Evolutionary conservation across 192 early-diverging fungal genomes (phyloP).

Genomic region (Rhizophagus sp.): DNA sequence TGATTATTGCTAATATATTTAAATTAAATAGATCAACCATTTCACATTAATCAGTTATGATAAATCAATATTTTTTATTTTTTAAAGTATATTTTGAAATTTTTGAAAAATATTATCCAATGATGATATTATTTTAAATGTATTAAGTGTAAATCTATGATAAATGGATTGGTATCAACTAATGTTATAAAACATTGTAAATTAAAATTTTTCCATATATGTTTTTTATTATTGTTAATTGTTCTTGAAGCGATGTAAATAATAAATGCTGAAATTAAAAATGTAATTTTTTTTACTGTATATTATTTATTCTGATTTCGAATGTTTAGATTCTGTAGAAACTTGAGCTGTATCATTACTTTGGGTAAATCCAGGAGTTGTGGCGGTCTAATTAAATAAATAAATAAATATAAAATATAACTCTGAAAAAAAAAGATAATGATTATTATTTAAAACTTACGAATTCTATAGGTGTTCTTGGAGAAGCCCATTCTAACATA

Average conservation of each 20-base stretch:
- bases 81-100: too few relatives aligned
- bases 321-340: neutral
- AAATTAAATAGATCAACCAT: too few relatives aligned
- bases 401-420: too few relatives aligned
- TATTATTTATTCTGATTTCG: neutral
- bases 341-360: neutral
- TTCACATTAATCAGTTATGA: too few relatives aligned
- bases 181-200: neutral
- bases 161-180: neutral
- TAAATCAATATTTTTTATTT: too few relatives aligned
- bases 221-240: too few relatives aligned
- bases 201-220: too few relatives aligned
- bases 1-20: too few relatives aligned
- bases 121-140: slow-evolving; percentile 1
- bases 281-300: too few relatives aligned
- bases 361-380: neutral
- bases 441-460: neutral
- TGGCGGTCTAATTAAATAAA: neutral
- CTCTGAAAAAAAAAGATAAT: neutral
- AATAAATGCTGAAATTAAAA: too few relatives aligned
- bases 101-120: too few relatives aligned
- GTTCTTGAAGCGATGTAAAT: too few relatives aligned
- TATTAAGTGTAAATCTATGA: neutral
- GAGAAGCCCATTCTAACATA: slow-evolving; percentile 23
- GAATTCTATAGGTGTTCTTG: neutral